These are phyloP conservation scores for Escovopsis sp. DNA, from an alignment of 2,329 filamentous ascomycete genomes.

Conservation along the genomic window DNA sequence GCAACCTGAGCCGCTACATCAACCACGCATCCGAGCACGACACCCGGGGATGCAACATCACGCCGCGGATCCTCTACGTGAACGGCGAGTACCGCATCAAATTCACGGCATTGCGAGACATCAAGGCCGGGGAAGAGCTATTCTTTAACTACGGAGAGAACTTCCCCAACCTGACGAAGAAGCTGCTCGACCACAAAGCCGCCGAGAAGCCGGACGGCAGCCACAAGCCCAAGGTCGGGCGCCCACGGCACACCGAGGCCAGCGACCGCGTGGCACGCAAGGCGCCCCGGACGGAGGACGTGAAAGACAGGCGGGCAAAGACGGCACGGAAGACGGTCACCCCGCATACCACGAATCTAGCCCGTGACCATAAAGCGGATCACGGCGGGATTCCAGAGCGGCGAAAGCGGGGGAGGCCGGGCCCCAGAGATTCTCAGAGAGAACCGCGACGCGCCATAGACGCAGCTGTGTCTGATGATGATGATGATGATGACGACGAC, in stretches of 20 bases:
- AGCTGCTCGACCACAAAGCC: slow-evolving; percentile 24
- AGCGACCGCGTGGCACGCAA: slow-evolving; percentile 12
- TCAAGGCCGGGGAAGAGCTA: slow-evolving; percentile 59
- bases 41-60: slow-evolving; percentile 43
- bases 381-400: no score
- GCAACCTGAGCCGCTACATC: slow-evolving; percentile 72
- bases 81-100: slow-evolving; percentile 65
- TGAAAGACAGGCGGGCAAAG: not conserved
- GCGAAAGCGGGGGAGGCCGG: no score
- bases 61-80: slow-evolving; percentile 53
- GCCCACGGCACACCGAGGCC: slow-evolving; percentile 7
- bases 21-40: slow-evolving; percentile 52
- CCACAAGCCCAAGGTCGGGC: slow-evolving; percentile 9
- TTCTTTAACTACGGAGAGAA: slow-evolving; percentile 70
- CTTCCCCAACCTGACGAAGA: slow-evolving; percentile 44
- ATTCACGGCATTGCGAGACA: slow-evolving; percentile 52
- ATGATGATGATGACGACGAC: no score
- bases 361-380: no score
- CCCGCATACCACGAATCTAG: no score
- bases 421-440: no score
- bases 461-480: no score
- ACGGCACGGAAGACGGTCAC: slow-evolving; percentile 2
- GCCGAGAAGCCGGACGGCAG: slow-evolving; percentile 14
- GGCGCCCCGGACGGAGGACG: not conserved
- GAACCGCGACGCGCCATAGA: no score